phyloP scores from a whole-genome alignment of 2,329 filamentous ascomycete species.

The Teratosphaeriaceae sp. region DNA sequence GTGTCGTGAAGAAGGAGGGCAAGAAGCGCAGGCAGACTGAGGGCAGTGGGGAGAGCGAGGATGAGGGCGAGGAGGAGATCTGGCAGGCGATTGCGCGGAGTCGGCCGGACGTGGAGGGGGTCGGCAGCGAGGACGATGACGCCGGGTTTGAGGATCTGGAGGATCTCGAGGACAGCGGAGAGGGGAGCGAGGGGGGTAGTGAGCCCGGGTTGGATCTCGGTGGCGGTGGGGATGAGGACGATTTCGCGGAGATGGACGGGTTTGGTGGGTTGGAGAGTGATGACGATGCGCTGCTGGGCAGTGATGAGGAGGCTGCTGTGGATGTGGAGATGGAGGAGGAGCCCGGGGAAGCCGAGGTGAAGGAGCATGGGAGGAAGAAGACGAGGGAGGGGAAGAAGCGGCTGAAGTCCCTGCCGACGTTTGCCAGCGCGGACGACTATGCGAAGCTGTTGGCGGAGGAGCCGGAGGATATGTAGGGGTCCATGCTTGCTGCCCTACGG shows the following conservation, averaged over 20 bases:
- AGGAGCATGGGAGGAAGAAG: conserved; percentile 17
- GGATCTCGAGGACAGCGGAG: conserved; percentile 33
- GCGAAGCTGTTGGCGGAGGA: conserved; percentile 50
- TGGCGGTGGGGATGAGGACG: conserved; percentile 41
- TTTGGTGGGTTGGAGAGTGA: conserved; percentile 40
- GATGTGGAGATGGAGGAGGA: conserved; percentile 43
- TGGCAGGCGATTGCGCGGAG: conserved; percentile 86
- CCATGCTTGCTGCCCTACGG: too few species aligned
- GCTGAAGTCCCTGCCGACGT: conserved; percentile 82
- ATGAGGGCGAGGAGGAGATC: conserved; percentile 60
- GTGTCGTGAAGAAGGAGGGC: conserved; percentile 41
- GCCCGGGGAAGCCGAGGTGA: conserved; percentile 32
- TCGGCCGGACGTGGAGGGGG: conserved; percentile 66
- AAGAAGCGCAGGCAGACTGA: conserved; percentile 28
- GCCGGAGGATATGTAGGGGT: conserved; percentile 18
- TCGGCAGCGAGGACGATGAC: conserved; percentile 53
- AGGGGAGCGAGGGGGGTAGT: conserved; percentile 38
- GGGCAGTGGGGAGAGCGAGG: conserved; percentile 35
- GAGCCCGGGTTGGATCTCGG: conserved; percentile 43
- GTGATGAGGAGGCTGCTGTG: conserved; percentile 48
- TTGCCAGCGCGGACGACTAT: conserved; percentile 92
- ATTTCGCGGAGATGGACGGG: conserved; percentile 48
- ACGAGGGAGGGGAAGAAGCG: conserved; percentile 65
- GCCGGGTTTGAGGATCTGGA: conserved; percentile 45
- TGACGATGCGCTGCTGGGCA: conserved; percentile 35